phyloP scores from a whole-genome alignment of 1,139 yeast genomes.

The Scheffersomyces cryptocercus region DNA sequence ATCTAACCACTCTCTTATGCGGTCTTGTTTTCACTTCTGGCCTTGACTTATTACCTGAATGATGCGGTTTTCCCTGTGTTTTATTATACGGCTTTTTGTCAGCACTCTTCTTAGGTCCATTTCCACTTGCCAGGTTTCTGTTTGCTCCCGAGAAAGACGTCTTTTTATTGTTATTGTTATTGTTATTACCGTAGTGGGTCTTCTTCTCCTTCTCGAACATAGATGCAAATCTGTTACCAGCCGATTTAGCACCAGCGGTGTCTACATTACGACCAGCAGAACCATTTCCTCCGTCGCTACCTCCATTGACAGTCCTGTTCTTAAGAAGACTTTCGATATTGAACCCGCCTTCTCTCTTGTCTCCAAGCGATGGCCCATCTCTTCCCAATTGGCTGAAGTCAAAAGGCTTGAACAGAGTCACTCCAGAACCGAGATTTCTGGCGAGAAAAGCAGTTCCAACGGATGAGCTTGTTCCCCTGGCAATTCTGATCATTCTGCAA shows the following conservation, averaged over 20 bases:
- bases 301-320: not conserved
- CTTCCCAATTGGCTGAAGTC: not conserved
- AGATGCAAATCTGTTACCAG: conserved; percentile 8
- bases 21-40: conserved; percentile 7
- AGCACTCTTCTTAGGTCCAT: not conserved
- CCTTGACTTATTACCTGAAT: conserved; percentile 2
- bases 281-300: not conserved
- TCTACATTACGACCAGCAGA: not conserved
- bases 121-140: not conserved
- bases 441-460: no score
- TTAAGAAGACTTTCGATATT: conserved; percentile 1
- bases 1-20: conserved; percentile 10
- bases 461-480: no score
- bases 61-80: no score
- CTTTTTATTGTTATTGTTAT: not conserved
- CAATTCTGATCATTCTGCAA: no score
- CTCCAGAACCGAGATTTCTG: no score
- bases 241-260: not conserved
- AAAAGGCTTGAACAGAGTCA: not conserved
- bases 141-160: not conserved
- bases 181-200: not conserved
- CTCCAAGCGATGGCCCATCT: not conserved
- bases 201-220: conserved; percentile 7
- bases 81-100: not conserved
- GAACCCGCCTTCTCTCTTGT: not conserved